Evolutionary conservation across 805 yeast species (phyloP), one percentile per base, ranked within the genome.

Genomic region (Schizosaccharomyces japonicus): DNA sequence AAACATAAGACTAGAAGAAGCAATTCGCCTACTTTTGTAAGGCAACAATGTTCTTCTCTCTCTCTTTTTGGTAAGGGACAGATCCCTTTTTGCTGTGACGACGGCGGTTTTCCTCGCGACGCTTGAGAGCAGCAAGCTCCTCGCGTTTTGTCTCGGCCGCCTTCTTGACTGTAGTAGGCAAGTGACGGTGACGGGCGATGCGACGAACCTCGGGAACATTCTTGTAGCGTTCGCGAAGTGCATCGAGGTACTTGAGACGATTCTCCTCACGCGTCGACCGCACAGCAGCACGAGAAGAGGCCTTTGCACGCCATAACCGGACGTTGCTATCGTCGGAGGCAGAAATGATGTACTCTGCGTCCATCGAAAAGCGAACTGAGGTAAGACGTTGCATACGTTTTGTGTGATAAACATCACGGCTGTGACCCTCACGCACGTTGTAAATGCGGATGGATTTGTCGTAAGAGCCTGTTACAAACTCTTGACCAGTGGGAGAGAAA

Each of bases 321-420:
- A 92, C 75, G 62, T 92, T 92, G 54, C 95, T 92, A 61, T 90
- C 99, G 62, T 90, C 98, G 1, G 94, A 81, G 17, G 95, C 98
- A 50, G 83, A 74, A 47, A 85, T 63, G 31, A 90, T 73, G 63
- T 83, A 90, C 58, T 78, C 75, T 49, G 92, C 71, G 63, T 90
- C 99, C 73, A 83, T 83, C 6, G 94, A 73, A 62, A 69, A 92
- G 53, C 77, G 76, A 36, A 78, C 82, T 49, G 80, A 72, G 62
- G 84, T 82, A 8, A 90, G 80, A 50, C 87, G 78, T 65, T 90
- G 99, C 99, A 90, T 90, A 60, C 99, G 73, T 66, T 83, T 84
- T 11, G 98, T 90, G 58, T 90, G 98, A 61, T 90, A 90, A 40
- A 92, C 71, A 57, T 90, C 99, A 52, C 95, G 70, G 4, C 94